These are phyloP conservation scores for Pseudogymnoascus sp. DNA, from an alignment of 2,329 filamentous ascomycete genomes.

Conservation along the genomic window DNA sequence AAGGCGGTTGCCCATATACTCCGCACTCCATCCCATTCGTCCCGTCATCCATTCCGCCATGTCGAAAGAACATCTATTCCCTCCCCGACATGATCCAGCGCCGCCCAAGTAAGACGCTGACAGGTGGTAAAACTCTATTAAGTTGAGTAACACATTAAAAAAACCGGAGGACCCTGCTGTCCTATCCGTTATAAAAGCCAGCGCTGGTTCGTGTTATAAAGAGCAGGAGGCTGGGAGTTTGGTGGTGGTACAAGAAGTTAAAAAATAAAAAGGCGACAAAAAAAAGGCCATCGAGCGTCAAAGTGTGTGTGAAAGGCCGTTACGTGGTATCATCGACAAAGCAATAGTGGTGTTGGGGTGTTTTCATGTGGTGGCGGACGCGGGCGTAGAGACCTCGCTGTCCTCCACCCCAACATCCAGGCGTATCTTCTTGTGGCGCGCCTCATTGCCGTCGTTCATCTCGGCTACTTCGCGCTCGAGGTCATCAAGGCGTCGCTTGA, in stretches of 20 bases:
- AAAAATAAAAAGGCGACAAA: neutral
- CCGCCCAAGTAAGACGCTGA: slow-evolving; percentile 5
- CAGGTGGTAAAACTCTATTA: slow-evolving; percentile 7
- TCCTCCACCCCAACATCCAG: slow-evolving; percentile 39
- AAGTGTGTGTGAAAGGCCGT: slow-evolving; percentile 7
- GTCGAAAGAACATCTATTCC: slow-evolving; percentile 3
- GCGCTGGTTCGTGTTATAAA: neutral
- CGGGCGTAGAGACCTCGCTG: slow-evolving; percentile 20
- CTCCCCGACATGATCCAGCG: slow-evolving; percentile 4
- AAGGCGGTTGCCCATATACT: slow-evolving; percentile 7
- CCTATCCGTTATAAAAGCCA: slow-evolving; percentile 5
- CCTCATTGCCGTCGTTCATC: slow-evolving; percentile 38
- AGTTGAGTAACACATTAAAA: slow-evolving; percentile 1
- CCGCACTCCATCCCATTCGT: slow-evolving; percentile 7
- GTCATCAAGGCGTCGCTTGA: slow-evolving; percentile 77
- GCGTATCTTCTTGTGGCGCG: slow-evolving; percentile 48
- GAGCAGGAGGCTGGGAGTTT: neutral
- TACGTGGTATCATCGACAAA: slow-evolving; percentile 11
- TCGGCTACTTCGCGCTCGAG: slow-evolving; percentile 51
- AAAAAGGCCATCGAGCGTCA: slow-evolving; percentile 6
- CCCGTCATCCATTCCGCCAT: slow-evolving; percentile 7
- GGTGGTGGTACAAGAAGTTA: slow-evolving; percentile 7
- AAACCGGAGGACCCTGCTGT: neutral
- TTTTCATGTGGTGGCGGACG: slow-evolving; percentile 10
- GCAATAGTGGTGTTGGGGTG: slow-evolving; percentile 3